phyloP scores from a whole-genome alignment of 306 rosid genomes.

The Fagus crenata region DNA sequence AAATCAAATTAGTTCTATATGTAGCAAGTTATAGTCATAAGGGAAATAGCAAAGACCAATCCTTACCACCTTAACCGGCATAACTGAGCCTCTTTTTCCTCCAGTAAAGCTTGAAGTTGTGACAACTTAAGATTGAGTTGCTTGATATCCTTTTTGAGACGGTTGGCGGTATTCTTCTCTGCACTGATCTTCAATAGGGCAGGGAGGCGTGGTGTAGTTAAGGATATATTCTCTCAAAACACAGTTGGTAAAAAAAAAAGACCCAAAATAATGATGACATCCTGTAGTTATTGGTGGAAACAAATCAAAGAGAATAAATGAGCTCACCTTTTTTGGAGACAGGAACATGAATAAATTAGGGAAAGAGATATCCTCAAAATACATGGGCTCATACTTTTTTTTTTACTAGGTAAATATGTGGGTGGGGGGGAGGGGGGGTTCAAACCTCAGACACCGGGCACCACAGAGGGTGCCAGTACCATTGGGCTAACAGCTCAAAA shows the following conservation, averaged over 20 bases:
- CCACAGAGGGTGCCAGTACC: too few species aligned
- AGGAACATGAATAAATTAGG: neutral
- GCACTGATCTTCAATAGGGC: constrained; percentile 79
- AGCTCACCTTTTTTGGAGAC: neutral
- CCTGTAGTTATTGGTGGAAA: neutral
- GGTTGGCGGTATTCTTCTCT: constrained; percentile 66
- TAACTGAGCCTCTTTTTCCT: constrained; percentile 74
- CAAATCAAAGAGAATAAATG: neutral
- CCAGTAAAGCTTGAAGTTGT: constrained; percentile 76
- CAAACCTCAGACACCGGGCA: too few species aligned
- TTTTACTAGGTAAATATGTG: too few species aligned
- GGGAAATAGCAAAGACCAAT: constrained; percentile 11
- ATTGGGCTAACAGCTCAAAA: too few species aligned
- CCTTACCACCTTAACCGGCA: constrained; percentile 64
- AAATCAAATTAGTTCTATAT: constrained; percentile 15
- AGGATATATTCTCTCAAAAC: constrained; percentile 41
- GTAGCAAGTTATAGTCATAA: neutral
- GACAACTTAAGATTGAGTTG: constrained; percentile 77
- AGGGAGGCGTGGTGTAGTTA: constrained; percentile 75
- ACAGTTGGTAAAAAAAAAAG: neutral
- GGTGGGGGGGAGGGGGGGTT: too few species aligned
- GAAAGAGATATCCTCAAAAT: constrained; percentile 2
- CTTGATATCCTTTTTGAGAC: constrained; percentile 66
- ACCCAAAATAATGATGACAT: neutral
- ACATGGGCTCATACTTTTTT: neutral